Base-by-base conservation (phyloP, 768 basidiomycete species). In the Nevesoporus exiguus region DNA sequence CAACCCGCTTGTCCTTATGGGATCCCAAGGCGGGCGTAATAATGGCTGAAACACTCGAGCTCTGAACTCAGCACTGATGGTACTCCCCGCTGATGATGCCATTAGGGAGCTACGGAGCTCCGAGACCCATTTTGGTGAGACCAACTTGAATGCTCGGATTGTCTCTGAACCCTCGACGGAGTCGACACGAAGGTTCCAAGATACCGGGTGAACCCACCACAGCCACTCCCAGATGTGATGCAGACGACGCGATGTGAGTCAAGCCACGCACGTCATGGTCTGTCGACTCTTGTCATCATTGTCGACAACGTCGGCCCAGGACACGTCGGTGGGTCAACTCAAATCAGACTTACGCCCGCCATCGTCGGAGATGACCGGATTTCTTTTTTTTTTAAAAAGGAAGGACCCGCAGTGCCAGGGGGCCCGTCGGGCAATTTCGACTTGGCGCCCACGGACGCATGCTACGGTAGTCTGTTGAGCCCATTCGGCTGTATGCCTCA, bases 351-450 rank as follows among this genome's bases (percentile, higher is more conserved):
- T 37, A 19, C 13, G 5, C 24, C 41, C 21, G 41, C 27, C 6
- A n/a, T 15, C n/a, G 21, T 45, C 44, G 30, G 30, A 5, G 30
- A 2, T 45, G 25, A 19, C 24, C 24, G 10, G 7, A 27, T 29
- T 21, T 30, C n/a, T 24, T 25, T 33, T 34, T 51, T 42, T n/a
- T n/a, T n/a, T n/a, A n/a, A n/a, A n/a, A n/a, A n/a, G n/a, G n/a
- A n/a, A 10, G 25, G 33, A 43, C 41, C 51, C 44, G 24, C 50
- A 61, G 60, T 61, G n/a, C 47, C 48, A 7, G 51, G 59, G 52
- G 58, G 47, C 34, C 19, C 19, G 25, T 19, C 14, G 0, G 4
- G 1, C 21, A 31, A 25, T 17, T 17, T 17, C 8, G 22, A 25
- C 30, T 25, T n/a, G 41, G 24, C 31, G 1, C 24, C 2, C 3